These are phyloP conservation scores for Taphrina confusa DNA, from an alignment of 1,139 yeast species.

Conservation along the genomic window DNA sequence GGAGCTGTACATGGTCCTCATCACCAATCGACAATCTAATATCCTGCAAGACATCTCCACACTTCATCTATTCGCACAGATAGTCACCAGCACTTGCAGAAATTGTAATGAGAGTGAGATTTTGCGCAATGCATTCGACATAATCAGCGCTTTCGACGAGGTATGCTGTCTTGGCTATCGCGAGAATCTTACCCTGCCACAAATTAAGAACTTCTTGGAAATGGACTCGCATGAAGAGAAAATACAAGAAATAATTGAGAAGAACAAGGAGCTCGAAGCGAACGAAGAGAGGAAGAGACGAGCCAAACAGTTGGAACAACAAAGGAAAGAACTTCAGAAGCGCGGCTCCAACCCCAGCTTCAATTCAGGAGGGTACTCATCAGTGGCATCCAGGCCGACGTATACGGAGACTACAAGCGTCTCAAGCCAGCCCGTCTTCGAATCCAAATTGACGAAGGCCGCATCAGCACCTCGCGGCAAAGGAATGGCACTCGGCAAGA, in stretches of 20 bases:
- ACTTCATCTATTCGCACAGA: conserved; percentile 77
- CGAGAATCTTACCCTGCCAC: conserved; percentile 79
- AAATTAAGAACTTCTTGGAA: conserved; percentile 85
- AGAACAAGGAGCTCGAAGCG: conserved; percentile 92
- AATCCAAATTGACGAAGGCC: conserved; percentile 35
- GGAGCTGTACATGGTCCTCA: conserved; percentile 85
- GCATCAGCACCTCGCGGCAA: conserved; percentile 57
- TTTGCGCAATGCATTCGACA: conserved; percentile 80
- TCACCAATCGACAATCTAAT: conserved; percentile 88
- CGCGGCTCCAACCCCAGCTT: conserved; percentile 45
- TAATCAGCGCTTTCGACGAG: conserved; percentile 91
- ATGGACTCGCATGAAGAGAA: conserved; percentile 99
- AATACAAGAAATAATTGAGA: conserved; percentile 95
- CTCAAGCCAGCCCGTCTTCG: conserved; percentile 41
- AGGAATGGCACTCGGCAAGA: conserved; percentile 81
- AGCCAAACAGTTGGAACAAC: conserved; percentile 83
- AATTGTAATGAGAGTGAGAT: conserved; percentile 78
- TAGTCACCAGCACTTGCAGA: conserved; percentile 74
- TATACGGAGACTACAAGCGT: conserved; percentile 41
- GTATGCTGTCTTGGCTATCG: conserved; percentile 85
- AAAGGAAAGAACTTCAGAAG: conserved; percentile 73
- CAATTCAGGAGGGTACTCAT: conserved; percentile 36
- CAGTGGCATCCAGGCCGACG: conserved; percentile 37
- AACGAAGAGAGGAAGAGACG: conserved; percentile 94
- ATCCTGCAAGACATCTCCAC: conserved; percentile 94